Evolutionary conservation across 2,329 filamentous ascomycete species (phyloP).

Genomic region (Dactylonectria estremocensis): DNA sequence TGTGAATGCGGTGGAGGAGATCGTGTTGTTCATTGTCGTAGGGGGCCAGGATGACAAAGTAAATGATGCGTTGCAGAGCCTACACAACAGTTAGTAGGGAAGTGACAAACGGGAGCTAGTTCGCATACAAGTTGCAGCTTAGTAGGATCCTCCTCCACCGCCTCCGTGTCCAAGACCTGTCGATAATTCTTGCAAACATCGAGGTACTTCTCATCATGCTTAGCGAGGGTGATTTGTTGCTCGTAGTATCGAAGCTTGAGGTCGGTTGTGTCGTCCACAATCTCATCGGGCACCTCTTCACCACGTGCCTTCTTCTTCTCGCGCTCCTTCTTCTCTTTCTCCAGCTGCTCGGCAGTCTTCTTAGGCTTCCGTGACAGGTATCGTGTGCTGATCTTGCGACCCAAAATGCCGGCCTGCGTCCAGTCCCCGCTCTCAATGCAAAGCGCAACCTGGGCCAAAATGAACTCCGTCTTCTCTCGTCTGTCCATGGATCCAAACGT

Average conservation of each 20-base stretch:
- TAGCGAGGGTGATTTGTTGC: conserved; percentile 95
- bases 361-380: conserved; percentile 93
- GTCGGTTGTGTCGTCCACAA: conserved; percentile 93
- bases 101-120: not conserved
- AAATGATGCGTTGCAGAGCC: conserved; percentile 95
- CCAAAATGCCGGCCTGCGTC: conserved; percentile 94
- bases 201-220: conserved; percentile 97
- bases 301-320: conserved; percentile 88
- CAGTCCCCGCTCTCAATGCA: conserved; percentile 97
- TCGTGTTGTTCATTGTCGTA: conserved; percentile 99
- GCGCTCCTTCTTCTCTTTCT: conserved; percentile 90
- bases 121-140: conserved; percentile 85
- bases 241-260: conserved; percentile 97
- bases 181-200: conserved; percentile 99
- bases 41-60: conserved; percentile 95
- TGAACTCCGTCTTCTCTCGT: conserved; percentile 98
- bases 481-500: conserved; percentile 98
- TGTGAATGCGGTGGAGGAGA: conserved; percentile 91
- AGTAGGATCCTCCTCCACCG: conserved; percentile 89
- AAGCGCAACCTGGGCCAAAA: conserved; percentile 91
- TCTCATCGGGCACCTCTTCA: conserved; percentile 83
- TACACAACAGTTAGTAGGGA: conserved; percentile 54
- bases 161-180: conserved; percentile 95
- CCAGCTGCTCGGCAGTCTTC: conserved; percentile 89
- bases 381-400: conserved; percentile 95